Conservation (phyloP, 176 grass and related monocot genomes). For the Hsuehochloa calcarea region DNA sequence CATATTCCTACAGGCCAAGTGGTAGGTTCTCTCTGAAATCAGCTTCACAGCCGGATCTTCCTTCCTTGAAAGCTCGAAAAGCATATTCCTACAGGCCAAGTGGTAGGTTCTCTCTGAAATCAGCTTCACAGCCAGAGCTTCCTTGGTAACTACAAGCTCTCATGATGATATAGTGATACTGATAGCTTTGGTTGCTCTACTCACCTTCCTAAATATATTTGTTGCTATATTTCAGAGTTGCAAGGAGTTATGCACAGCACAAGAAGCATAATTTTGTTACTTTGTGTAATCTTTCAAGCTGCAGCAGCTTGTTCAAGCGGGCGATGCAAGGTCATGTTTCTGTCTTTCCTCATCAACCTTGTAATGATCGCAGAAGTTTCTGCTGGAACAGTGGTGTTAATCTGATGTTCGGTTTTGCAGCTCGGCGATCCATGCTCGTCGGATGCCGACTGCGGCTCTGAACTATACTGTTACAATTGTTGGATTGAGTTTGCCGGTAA, state of each 20-base stretch:
- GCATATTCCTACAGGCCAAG: constrained; percentile 23
- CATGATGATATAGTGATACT: neutral
- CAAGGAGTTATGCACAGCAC: neutral
- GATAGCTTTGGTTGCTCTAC: too few relatives aligned
- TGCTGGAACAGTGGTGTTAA: neutral
- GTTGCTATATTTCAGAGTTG: neutral
- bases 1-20: constrained; percentile 22
- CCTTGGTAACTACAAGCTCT: neutral
- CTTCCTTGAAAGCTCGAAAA: neutral
- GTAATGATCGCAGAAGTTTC: neutral
- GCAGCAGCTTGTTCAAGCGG: constrained; percentile 41
- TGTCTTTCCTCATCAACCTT: neutral
- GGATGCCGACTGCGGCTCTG: constrained; percentile 24
- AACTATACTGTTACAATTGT: constrained; percentile 44
- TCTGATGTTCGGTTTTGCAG: constrained; percentile 17
- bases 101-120: constrained; percentile 1
- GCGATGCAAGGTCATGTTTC: constrained; percentile 17
- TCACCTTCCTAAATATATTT: neutral
- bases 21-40: neutral
- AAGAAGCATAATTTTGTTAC: neutral
- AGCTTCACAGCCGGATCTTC: neutral
- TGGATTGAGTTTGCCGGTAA: constrained; percentile 18
- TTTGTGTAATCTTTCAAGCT: neutral
- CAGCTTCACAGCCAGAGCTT: neutral
- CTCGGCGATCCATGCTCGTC: constrained; percentile 41